These are phyloP conservation scores for Lasiosphaeris hirsuta DNA, from an alignment of 495 filamentous ascomycete species.

Conservation along the genomic window DNA sequence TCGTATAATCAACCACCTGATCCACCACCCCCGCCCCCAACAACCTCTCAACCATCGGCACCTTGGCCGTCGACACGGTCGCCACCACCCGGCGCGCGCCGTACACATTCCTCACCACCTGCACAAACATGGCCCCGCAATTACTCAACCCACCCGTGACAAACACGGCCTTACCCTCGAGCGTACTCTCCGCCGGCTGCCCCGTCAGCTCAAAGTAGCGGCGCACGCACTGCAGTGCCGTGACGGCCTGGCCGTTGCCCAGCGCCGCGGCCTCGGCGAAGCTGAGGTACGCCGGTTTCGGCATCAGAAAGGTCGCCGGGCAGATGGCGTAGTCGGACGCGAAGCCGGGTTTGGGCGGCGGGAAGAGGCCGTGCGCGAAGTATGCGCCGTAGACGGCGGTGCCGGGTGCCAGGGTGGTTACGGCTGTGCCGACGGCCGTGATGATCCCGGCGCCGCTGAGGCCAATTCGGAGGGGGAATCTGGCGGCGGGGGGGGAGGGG, in stretches of 20 bases:
- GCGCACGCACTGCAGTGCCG: constrained; percentile 43
- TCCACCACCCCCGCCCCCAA: constrained; percentile 34
- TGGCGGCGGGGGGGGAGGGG: neutral
- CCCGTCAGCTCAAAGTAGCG: constrained; percentile 35
- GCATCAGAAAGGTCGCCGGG: constrained; percentile 20
- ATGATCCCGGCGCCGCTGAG: constrained; percentile 43
- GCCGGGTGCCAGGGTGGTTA: constrained; percentile 44
- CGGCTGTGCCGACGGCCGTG: constrained; percentile 38
- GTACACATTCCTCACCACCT: constrained; percentile 53
- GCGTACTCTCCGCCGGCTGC: constrained; percentile 25
- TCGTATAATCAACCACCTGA: constrained; percentile 50
- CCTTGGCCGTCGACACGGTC: constrained; percentile 52
- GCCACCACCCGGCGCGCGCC: constrained; percentile 49
- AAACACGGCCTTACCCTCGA: constrained; percentile 55
- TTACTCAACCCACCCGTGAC: constrained; percentile 52
- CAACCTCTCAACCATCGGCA: constrained; percentile 41
- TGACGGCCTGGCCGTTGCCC: constrained; percentile 33
- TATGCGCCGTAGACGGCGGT: constrained; percentile 49
- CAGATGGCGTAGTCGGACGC: constrained; percentile 41
- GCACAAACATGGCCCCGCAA: constrained; percentile 46
- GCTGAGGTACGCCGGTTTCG: constrained; percentile 38
- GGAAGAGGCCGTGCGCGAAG: constrained; percentile 25
- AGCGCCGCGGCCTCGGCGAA: constrained; percentile 37
- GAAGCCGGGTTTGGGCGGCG: constrained; percentile 23
- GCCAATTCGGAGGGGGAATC: constrained; percentile 29